phyloP scores from a whole-genome alignment of 1,139 yeast genomes.

The Candida smagusa region DNA sequence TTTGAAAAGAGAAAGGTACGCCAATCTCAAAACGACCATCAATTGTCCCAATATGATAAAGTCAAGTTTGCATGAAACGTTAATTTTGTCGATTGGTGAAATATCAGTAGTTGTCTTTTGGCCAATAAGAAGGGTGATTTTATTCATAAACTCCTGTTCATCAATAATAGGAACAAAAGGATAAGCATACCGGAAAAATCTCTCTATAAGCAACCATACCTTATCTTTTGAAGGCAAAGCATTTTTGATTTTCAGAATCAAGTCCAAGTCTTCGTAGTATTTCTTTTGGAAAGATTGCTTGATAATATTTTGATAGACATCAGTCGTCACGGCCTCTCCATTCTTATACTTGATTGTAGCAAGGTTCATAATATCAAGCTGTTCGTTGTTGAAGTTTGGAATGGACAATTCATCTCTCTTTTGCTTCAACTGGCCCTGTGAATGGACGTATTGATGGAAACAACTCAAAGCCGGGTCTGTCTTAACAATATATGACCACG shows the following conservation, averaged over 20 bases:
- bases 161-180: constrained; percentile 18
- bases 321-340: constrained; percentile 1
- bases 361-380: constrained; percentile 6
- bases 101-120: constrained; percentile 8
- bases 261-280: constrained; percentile 1
- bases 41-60: constrained; percentile 13
- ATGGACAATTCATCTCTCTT: constrained; percentile 2
- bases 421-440: constrained; percentile 4
- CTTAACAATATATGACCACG: constrained; percentile 6
- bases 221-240: constrained; percentile 14
- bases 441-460: constrained; percentile 5
- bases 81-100: constrained; percentile 8
- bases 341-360: constrained; percentile 6
- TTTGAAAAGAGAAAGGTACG: constrained; percentile 16
- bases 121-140: constrained; percentile 13
- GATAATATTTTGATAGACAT: constrained; percentile 1
- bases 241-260: constrained; percentile 5
- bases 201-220: constrained; percentile 16
- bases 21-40: constrained; percentile 15
- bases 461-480: constrained; percentile 7
- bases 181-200: constrained; percentile 16
- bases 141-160: constrained; percentile 14
- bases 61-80: constrained; percentile 11
- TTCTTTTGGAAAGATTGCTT: constrained; percentile 7
- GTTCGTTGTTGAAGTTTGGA: constrained; percentile 1